phyloP scores from a whole-genome alignment of 768 basidiomycete genomes.

The Podaxis rugospora region DNA sequence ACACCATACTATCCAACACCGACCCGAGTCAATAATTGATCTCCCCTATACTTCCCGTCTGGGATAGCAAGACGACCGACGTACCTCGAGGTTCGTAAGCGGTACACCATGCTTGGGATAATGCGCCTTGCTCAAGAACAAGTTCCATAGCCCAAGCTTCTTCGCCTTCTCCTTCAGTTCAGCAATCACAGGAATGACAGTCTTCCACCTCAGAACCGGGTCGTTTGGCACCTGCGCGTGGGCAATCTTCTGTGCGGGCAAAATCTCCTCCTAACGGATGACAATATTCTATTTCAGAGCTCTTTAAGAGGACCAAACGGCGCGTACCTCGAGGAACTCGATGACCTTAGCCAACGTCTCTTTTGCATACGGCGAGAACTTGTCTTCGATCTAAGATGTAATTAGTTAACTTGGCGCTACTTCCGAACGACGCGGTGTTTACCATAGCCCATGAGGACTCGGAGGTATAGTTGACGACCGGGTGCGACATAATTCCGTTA shows the following conservation, averaged over 20 bases:
- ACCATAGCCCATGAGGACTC: constrained; percentile 88
- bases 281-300: background rate
- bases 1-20: constrained; percentile 71
- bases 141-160: constrained; percentile 90
- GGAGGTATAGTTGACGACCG: constrained; percentile 73
- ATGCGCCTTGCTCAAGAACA: constrained; percentile 92
- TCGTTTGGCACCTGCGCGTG: constrained; percentile 80
- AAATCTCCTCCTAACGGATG: constrained; percentile 72
- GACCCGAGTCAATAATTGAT: background rate
- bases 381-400: constrained; percentile 70
- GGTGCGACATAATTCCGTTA: constrained; percentile 54
- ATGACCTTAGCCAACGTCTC: constrained; percentile 82
- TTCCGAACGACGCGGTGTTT: background rate
- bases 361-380: constrained; percentile 88
- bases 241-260: constrained; percentile 73
- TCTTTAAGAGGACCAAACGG: background rate
- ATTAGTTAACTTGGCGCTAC: background rate
- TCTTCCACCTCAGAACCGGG: constrained; percentile 75
- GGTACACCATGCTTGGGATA: constrained; percentile 87
- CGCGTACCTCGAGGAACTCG: constrained; percentile 72
- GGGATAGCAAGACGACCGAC: constrained; percentile 11
- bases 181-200: constrained; percentile 73
- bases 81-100: constrained; percentile 92
- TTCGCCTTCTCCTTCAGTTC: constrained; percentile 87
- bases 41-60: background rate